Evolutionary conservation across 495 filamentous ascomycete genomes (phyloP), one percentile per base, ranked within the genome.

Genomic region (Poronia punctata): DNA sequence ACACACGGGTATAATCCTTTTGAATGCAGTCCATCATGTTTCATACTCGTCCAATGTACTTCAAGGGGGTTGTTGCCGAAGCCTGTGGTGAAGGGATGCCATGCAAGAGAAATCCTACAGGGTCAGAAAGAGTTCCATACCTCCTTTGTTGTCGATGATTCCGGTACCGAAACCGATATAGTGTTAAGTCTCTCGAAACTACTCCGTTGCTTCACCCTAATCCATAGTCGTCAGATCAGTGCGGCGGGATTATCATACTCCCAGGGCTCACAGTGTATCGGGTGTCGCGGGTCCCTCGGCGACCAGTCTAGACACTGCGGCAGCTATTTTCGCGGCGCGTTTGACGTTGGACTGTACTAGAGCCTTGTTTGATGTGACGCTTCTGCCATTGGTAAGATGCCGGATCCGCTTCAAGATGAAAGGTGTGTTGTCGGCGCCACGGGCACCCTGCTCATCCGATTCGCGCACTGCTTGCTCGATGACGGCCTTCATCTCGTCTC

Each of bases 341-440:
- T 72, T 69, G 27, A 94, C 88, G 54, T 96, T 98, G 2, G 77
- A 74, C 53, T 80, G 74, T 12, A 95, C 78, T 50, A 97, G 65
- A 8, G 78, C 83, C 46, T 72, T 71, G 52, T 98, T 98, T 6
- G 88, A 81, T 1, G 62, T 53, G 15, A 92, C 71, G 46, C 83
- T 88, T 47, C 67, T 75, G 2, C 80, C 84, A 9, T 76, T 63
- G 3, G 83, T 95, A 33, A 94, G 65, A 45, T 92, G 76, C 52
- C 83, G 83, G 54, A 98, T 90, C 54, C 82, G 83, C 8, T 59
- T 60, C 2, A 98, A 70, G 38, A 97, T 80, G 51, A 85, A 97
- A 1, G 92, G 92, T 0, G 92, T 98, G 50, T 93, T 92, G 35
- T 79, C 78, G 49, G 75, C 86, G 4, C 92, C 92, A 5, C 66